Evolutionary conservation across 306 rosid genomes (phyloP), one percentile per base, ranked within the genome.

Genomic region (Ammopiptanthus mongolicus): DNA sequence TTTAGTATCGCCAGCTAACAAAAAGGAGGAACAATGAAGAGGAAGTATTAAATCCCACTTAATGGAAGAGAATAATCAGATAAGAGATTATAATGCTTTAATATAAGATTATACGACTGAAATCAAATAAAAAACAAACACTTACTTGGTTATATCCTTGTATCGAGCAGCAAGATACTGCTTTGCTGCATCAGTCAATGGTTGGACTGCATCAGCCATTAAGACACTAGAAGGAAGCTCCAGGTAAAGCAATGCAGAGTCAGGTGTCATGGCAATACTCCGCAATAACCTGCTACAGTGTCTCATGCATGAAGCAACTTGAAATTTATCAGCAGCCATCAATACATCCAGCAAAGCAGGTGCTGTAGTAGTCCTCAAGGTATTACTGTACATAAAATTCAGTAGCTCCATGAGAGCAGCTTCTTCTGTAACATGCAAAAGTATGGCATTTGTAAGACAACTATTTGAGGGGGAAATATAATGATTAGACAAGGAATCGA

Each of bases 281-380:
- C 97, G 88, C 84, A 96, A 69, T 33, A 89, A 76, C 25, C 86
- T 80, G 75, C 97, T 92, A 78, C 99, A 96, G 63, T 89, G 61
- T 78, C 97, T 88, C 99, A 96, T 96, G 87, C 99, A 96, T 41
- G 99, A 96, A 57, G 98, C 96, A 47, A 96, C 99, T 84, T 96
- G 94, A 86, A 92, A 96, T 78, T 92, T 96, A 81, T 96, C 99
- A 17, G 99, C 99, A 66, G 98, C 97, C 99, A 96, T 90, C 77
- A 96, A 88, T 62, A 96, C 97, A 77, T 96, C 97, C 37, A 96
- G 88, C 84, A 96, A 82, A 71, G 87, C 96, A 50, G 97, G 87
- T 65, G 99, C 94, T 4, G 97, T 71, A 63, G 84, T 78, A 47
- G 76, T 78, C 14, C 76, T 78, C 72, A 96, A 75, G 33, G 91